Base-by-base conservation (phyloP, 495 filamentous ascomycete genomes). In the Penicillium samsonianum region DNA sequence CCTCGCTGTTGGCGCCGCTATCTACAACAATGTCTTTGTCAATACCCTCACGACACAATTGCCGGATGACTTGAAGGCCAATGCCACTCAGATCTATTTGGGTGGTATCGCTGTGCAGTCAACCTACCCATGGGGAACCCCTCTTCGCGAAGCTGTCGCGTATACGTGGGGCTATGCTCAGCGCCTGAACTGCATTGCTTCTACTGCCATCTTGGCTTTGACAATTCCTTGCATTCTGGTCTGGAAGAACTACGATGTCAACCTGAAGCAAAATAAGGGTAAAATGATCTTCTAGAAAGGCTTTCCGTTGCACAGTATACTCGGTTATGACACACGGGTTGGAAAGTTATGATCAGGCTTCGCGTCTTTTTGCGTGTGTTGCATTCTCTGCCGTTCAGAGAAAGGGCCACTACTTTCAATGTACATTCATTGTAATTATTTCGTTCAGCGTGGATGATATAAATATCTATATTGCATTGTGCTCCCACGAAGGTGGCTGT, bases 1-100 rank as follows among this genome's bases (percentile, higher is more conserved):
- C 1, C 67, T 73, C 12, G 80, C 87, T 4, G 74, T 93, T 10
- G 75, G 84, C 2, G 80, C 78, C 0, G 87, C 89, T 30, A 87
- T 94, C 63, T 92, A 87, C 81, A 86, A 81, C 47, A 79, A 81
- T 58, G 75, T 80, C 44, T 87, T 91, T 68, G 83, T 84, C 31
- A 48, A 65, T 1, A 77, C 78, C 9, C 77, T 93, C 31, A 42
- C 50, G 30, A 55, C 56, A 10, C 60, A 53, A 50, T 65, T 82
- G 8, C 72, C 81, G 4, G 70, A 73, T 14, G 65, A 72, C 2
- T 68, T 73, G 25, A 80, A 82, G 64, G 56, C 67, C 43, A 77
- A 80, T 59, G 76, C 73, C n/a, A 76, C 75, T 42, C 70, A 74
- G 16, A 82, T 79, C 30, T 76, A 64, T 57, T 26, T 77, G 37